Evolutionary conservation across 805 yeast species (phyloP).

Genomic region (Yamadazyma scolyti): DNA sequence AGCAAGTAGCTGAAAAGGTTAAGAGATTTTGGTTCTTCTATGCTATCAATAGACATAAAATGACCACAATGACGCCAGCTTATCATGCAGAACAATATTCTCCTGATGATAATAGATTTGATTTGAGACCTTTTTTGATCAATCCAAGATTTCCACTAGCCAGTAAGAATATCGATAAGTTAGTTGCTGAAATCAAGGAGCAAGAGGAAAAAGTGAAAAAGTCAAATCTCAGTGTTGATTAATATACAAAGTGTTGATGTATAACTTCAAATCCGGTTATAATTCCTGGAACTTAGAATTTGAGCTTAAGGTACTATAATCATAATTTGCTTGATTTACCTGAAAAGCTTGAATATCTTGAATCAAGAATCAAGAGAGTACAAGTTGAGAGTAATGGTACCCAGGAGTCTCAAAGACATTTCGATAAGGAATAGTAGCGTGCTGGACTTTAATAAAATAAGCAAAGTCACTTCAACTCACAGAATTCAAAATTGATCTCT

Average conservation of each 20-base stretch:
- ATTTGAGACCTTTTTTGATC: conserved; percentile 91
- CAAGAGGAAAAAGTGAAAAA: conserved; percentile 26
- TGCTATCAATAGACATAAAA: conserved; percentile 94
- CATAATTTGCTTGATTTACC: background rate
- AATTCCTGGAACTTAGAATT: background rate
- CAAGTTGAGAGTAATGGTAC: too few relatives aligned
- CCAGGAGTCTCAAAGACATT: too few relatives aligned
- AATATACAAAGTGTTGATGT: too few relatives aligned
- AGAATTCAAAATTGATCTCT: too few relatives aligned
- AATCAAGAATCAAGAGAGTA: too few relatives aligned
- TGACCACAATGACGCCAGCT: conserved; percentile 95
- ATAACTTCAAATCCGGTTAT: background rate
- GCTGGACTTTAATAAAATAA: too few relatives aligned
- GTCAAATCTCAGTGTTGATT: conserved; percentile 45
- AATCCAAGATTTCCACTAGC: conserved; percentile 90
- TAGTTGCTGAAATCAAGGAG: conserved; percentile 56
- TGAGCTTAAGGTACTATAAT: background rate
- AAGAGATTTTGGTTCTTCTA: conserved; percentile 90
- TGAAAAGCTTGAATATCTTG: too few relatives aligned
- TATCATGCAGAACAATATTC: conserved; percentile 98
- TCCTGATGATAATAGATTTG: conserved; percentile 96
- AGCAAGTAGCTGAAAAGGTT: conserved; percentile 86
- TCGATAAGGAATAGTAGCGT: too few relatives aligned
- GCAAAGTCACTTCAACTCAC: too few relatives aligned
- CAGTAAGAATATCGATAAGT: conserved; percentile 77